Percentiles rank a stretch among this genome's conserved stretches.
phyloP scores from a whole-genome alignment of 495 filamentous ascomycete genomes.

The Aspergillus sclerotioniger region DNA sequence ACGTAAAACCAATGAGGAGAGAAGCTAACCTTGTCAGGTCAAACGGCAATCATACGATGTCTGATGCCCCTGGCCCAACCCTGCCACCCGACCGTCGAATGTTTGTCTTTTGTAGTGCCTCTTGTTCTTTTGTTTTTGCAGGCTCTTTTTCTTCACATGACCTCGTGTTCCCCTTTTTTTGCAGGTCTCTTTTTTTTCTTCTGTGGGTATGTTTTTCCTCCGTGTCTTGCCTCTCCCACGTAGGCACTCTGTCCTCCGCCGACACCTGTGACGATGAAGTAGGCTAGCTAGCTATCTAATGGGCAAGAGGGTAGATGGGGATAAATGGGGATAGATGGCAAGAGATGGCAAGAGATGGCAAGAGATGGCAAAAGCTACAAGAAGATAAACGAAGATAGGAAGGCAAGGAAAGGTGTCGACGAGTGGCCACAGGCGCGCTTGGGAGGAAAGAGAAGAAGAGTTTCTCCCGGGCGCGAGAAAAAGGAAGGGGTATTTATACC shows the following conservation, averaged over 20 bases:
- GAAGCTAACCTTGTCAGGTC: too few relatives aligned
- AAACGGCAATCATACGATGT: too few relatives aligned
- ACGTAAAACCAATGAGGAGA: too few relatives aligned
- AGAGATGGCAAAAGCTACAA: neutral
- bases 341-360: neutral
- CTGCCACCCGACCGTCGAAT: conserved; percentile 7
- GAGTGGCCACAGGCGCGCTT: neutral
- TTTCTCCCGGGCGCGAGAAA: neutral
- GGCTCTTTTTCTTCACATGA: conserved; percentile 1
- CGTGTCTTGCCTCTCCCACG: neutral
- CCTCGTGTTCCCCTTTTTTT: conserved; percentile 5
- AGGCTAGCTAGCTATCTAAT: neutral
- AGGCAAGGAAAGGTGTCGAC: neutral
- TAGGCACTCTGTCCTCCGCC: neutral
- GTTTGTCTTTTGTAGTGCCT: neutral
- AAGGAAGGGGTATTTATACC: neutral
- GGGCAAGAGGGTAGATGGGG: neutral
- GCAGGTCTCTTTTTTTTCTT: conserved; percentile 9
- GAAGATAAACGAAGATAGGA: conserved; percentile 6
- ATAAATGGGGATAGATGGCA: conserved; percentile 7
- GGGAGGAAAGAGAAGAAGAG: neutral
- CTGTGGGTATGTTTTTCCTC: neutral
- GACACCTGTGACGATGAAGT: neutral
- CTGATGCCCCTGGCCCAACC: conserved; percentile 13
- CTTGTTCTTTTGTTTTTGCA: conserved; percentile 6